Evolutionary conservation across 345 rosid species (phyloP).

Genomic region (Kernera saxatilis): DNA sequence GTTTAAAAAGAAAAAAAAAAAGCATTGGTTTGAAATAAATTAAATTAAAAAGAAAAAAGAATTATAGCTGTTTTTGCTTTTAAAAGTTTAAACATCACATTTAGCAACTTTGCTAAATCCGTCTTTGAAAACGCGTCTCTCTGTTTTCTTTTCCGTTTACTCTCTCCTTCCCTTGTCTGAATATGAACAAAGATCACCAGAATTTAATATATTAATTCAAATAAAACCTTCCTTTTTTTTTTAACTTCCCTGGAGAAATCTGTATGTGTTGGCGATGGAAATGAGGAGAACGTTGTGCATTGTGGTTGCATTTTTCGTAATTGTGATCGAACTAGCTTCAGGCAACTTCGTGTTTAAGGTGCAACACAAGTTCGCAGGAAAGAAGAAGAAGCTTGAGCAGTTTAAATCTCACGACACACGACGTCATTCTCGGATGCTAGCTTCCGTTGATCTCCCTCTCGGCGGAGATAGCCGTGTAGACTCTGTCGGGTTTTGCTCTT

Average conservation of each 20-base stretch:
- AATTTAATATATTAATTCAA: background rate
- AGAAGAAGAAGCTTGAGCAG: constrained; percentile 37
- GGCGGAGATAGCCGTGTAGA: constrained; percentile 83
- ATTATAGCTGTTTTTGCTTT: background rate
- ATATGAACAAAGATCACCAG: constrained; percentile 1
- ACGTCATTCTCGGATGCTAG: constrained; percentile 67
- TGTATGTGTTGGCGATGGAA: constrained; percentile 29
- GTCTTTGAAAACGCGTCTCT: constrained; percentile 20
- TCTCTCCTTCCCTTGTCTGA: background rate
- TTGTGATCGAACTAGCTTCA: constrained; percentile 24
- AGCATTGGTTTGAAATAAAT: background rate
- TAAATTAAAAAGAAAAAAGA: background rate
- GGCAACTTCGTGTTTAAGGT: constrained; percentile 55
- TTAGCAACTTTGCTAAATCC: constrained; percentile 20
- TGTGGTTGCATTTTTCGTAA: constrained; percentile 24
- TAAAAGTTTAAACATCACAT: background rate
- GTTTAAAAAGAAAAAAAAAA: background rate
- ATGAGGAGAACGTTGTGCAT: constrained; percentile 25
- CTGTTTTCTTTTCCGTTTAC: background rate
- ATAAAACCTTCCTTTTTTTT: background rate
- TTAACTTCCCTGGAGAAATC: background rate
- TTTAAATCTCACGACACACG: constrained; percentile 57
- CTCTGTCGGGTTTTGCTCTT: constrained; percentile 55
- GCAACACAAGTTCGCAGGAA: constrained; percentile 56
- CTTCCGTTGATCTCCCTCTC: constrained; percentile 53